These are phyloP conservation scores for Didymella sp. DNA, from an alignment of 2,329 filamentous ascomycete genomes.

Conservation along the genomic window DNA sequence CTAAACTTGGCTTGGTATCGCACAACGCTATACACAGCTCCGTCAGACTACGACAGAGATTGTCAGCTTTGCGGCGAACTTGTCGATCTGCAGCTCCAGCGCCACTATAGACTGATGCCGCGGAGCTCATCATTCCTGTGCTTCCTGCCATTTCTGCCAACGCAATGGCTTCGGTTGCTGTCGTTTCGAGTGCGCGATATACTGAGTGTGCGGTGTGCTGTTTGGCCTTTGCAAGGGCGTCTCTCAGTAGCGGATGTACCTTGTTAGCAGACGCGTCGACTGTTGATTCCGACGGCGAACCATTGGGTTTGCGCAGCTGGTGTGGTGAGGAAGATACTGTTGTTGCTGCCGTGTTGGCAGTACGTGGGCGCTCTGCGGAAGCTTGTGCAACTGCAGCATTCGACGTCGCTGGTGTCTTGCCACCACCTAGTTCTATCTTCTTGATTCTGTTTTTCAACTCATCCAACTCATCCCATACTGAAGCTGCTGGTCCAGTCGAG, in stretches of 20 bases:
- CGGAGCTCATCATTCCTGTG: conserved; percentile 68
- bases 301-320: conserved; percentile 64
- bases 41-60: conserved; percentile 88
- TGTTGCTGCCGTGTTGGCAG: conserved; percentile 88
- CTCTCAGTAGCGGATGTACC: conserved; percentile 77
- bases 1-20: conserved; percentile 45
- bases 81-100: conserved; percentile 75
- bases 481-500: conserved; percentile 88
- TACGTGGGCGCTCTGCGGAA: conserved; percentile 82
- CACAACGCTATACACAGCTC: conserved; percentile 85
- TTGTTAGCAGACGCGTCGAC: conserved; percentile 58
- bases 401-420: conserved; percentile 83
- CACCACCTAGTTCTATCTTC: conserved; percentile 80
- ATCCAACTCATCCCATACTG: conserved; percentile 96
- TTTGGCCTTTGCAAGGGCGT: conserved; percentile 81
- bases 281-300: conserved; percentile 51
- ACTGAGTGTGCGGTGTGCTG: conserved; percentile 72
- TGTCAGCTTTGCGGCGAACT: conserved; percentile 87
- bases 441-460: conserved; percentile 93
- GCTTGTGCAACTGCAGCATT: conserved; percentile 71
- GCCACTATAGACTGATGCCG: conserved; percentile 69
- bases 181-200: conserved; percentile 79
- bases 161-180: conserved; percentile 80
- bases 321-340: conserved; percentile 91
- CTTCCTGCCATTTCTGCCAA: conserved; percentile 80